Percentiles rank a stretch among this genome's conserved stretches.
Evolutionary conservation across 1,284 basidiomycete genomes (phyloP).

Genomic region (Fomitopsis pinicola): DNA sequence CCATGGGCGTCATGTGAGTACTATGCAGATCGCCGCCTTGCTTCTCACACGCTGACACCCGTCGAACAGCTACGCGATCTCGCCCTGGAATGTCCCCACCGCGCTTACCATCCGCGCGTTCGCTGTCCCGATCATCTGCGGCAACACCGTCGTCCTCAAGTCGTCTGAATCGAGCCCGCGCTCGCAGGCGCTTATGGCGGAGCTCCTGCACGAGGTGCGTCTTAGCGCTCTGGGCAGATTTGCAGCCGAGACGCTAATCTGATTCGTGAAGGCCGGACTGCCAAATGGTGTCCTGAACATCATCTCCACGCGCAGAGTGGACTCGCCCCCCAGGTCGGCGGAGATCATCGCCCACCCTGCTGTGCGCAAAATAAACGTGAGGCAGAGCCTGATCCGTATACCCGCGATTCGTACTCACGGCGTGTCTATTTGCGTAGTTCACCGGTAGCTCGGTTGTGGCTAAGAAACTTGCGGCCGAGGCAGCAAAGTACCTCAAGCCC

Average conservation of each 20-base stretch:
- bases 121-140: slow-evolving; percentile 51
- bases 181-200: slow-evolving; percentile 42
- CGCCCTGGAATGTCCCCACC: slow-evolving; percentile 41
- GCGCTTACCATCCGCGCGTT: slow-evolving; percentile 44
- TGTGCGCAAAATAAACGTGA: slow-evolving; percentile 21
- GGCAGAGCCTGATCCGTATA: not conserved
- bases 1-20: slow-evolving; percentile 30
- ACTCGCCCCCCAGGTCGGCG: slow-evolving; percentile 13
- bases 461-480: slow-evolving; percentile 12
- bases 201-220: slow-evolving; percentile 40
- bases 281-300: slow-evolving; percentile 21
- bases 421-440: slow-evolving; percentile 7
- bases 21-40: not conserved
- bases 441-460: slow-evolving; percentile 14
- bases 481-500: slow-evolving; percentile 14
- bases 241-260: not conserved
- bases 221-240: too few species aligned
- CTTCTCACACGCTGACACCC: not conserved
- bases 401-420: not conserved
- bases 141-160: slow-evolving; percentile 61
- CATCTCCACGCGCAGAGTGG: slow-evolving; percentile 14
- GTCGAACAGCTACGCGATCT: slow-evolving; percentile 11
- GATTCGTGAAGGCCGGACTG: slow-evolving; percentile 16
- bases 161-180: slow-evolving; percentile 52
- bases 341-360: slow-evolving; percentile 20